Evolutionary conservation across 2,329 filamentous ascomycete genomes (phyloP).

Genomic region (Colletotrichum tanaceti): DNA sequence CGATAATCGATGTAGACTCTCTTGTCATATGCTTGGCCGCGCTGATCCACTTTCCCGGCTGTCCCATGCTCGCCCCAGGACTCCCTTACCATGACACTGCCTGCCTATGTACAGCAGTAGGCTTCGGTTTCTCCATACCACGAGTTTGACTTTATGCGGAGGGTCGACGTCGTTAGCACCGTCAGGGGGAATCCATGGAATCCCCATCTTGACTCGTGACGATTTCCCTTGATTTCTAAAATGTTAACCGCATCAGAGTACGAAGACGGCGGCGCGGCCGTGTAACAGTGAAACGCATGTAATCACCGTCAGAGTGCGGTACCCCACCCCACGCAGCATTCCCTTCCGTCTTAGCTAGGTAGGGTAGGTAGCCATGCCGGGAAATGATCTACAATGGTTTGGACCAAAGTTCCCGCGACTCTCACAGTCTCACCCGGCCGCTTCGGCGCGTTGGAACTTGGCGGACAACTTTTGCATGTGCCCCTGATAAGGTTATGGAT

Average conservation of each 20-base stretch:
- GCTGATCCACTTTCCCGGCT: not conserved
- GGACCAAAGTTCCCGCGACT: too few species aligned
- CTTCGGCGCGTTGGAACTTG: not conserved
- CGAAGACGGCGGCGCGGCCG: not conserved
- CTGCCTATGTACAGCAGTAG: too few species aligned
- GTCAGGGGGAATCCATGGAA: not conserved
- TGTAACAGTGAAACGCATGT: too few species aligned
- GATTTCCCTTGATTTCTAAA: too few species aligned
- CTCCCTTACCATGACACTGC: not conserved
- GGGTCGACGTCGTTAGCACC: not conserved
- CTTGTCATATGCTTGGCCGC: not conserved
- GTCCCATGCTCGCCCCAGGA: conserved; percentile 1
- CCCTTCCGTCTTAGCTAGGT: fast-evolving
- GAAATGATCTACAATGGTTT: too few species aligned
- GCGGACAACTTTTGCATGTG: too few species aligned
- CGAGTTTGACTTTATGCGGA: not conserved
- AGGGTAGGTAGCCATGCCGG: fast-evolving
- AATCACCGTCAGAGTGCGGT: not conserved
- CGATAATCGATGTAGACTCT: not conserved
- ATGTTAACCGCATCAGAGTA: not conserved
- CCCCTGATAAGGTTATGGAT: too few species aligned
- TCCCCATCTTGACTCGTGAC: not conserved
- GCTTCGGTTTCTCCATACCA: not conserved
- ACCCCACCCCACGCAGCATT: not conserved
- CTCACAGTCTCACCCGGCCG: too few species aligned